Conservation (phyloP, 2,329 filamentous ascomycete species). For the Ceratocystis variospora region DNA sequence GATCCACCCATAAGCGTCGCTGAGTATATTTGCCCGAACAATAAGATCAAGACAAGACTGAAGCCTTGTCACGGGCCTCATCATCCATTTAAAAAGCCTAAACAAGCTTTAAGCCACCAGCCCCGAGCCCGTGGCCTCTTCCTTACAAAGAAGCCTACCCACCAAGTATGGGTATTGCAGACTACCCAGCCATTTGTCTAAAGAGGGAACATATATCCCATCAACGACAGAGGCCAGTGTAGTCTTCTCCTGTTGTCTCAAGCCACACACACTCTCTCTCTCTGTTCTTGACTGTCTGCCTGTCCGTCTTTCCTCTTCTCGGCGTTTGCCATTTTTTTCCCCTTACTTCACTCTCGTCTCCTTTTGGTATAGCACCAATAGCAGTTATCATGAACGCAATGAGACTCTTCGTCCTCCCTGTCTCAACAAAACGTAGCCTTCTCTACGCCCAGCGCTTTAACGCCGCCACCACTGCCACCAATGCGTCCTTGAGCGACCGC, state of each 20-base stretch:
- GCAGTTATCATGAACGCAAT: slow-evolving; percentile 36
- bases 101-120: background rate
- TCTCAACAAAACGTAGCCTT: slow-evolving; percentile 79
- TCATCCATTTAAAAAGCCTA: background rate
- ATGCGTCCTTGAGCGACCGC: slow-evolving; percentile 41
- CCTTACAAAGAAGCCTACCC: background rate
- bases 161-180: background rate
- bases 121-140: slow-evolving; percentile 16
- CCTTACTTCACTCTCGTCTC: background rate
- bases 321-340: background rate
- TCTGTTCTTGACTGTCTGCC: background rate
- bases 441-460: slow-evolving; percentile 77
- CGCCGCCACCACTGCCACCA: slow-evolving; percentile 31
- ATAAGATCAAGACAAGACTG: no score
- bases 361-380: background rate
- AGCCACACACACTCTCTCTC: no score
- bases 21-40: background rate
- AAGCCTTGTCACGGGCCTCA: background rate
- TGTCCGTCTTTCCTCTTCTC: background rate
- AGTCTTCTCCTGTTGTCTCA: background rate
- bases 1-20: background rate
- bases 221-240: background rate
- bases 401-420: slow-evolving; percentile 86
- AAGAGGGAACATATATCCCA: background rate
- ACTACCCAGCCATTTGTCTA: background rate